Evolutionary conservation across 2,329 filamentous ascomycete genomes (phyloP).

Genomic region (Trichoderma koningiopsis): DNA sequence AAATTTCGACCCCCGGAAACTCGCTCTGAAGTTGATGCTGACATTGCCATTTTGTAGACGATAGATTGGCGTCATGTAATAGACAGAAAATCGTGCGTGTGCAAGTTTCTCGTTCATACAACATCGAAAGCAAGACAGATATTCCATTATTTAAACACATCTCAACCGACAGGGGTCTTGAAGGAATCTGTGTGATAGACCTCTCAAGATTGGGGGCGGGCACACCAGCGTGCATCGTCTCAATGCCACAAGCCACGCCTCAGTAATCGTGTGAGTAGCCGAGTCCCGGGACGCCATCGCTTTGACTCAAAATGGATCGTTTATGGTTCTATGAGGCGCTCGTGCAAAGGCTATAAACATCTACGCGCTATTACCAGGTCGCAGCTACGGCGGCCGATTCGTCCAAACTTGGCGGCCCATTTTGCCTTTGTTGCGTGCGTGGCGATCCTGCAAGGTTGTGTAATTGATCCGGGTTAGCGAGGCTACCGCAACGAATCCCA

Average conservation of each 20-base stretch:
- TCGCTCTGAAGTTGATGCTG: background rate
- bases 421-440: slow-evolving; percentile 22
- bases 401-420: slow-evolving; percentile 22
- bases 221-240: slow-evolving; percentile 20
- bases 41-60: background rate
- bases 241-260: slow-evolving; percentile 17
- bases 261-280: slow-evolving; percentile 6
- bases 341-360: slow-evolving; percentile 10
- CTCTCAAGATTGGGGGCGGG: slow-evolving; percentile 21
- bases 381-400: slow-evolving; percentile 1
- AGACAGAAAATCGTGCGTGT: background rate
- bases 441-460: slow-evolving; percentile 21
- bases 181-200: slow-evolving; percentile 20
- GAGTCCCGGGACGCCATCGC: slow-evolving; percentile 2
- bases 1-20: background rate
- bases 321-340: slow-evolving; percentile 6
- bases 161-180: slow-evolving; percentile 6
- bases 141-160: slow-evolving; percentile 12
- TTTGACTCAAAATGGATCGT: background rate
- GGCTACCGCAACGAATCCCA: slow-evolving; percentile 16
- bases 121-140: background rate
- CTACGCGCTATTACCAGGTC: slow-evolving; percentile 7
- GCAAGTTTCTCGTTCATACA: background rate
- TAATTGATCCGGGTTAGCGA: slow-evolving; percentile 20
- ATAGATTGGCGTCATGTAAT: background rate